Percentiles rank a stretch among this genome's conserved stretches.
phyloP scores from a whole-genome alignment of 78 protist genomes.

The Dictyostelium firmibasis region DNA sequence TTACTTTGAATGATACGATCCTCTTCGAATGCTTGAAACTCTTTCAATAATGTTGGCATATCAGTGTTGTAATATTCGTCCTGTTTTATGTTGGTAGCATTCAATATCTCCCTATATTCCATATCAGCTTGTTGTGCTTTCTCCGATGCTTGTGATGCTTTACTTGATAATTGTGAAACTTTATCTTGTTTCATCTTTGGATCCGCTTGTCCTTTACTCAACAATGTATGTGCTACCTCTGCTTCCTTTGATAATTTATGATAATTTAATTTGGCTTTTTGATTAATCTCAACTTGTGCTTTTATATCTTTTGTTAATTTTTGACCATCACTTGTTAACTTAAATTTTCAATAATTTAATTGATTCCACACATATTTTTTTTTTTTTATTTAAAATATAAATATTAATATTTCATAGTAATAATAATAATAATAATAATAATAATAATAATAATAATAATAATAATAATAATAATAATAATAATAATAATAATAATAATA shows the following conservation, averaged over 20 bases:
- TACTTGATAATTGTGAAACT: constrained; percentile 34
- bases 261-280: constrained; percentile 79
- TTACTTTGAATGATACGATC: constrained; percentile 57
- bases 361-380: too few species aligned
- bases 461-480: not conserved
- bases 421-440: not conserved
- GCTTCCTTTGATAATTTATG: constrained; percentile 78
- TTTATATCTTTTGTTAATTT: constrained; percentile 77
- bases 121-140: constrained; percentile 75
- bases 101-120: constrained; percentile 56
- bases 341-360: too few species aligned
- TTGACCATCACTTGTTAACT: constrained; percentile 72
- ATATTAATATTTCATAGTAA: not conserved
- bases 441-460: too few species aligned
- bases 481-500: not conserved
- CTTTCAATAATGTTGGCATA: constrained; percentile 70
- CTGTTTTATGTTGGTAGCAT: constrained; percentile 57
- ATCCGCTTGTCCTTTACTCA: constrained; percentile 73
- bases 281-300: constrained; percentile 41
- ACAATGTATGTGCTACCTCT: constrained; percentile 60
- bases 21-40: constrained; percentile 82
- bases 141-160: constrained; percentile 68
- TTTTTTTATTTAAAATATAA: too few species aligned
- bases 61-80: constrained; percentile 48
- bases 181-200: constrained; percentile 79